Evolutionary conservation across 345 rosid genomes (phyloP).

Genomic region (Raphanus sativus): DNA sequence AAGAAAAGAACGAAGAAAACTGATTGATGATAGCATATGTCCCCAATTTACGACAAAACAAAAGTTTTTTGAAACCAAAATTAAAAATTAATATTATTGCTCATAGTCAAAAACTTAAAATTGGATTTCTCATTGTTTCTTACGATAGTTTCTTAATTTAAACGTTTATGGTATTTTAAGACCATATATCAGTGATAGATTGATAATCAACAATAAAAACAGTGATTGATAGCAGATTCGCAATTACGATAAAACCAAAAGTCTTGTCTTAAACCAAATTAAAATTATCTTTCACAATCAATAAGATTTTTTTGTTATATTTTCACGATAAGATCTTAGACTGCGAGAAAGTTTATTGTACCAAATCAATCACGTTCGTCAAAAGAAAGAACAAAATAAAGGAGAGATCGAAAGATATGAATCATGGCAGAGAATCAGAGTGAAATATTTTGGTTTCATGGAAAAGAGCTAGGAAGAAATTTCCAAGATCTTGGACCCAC

Average conservation of each 20-base stretch:
- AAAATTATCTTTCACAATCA: neutral
- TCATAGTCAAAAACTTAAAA: neutral
- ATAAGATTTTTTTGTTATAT: neutral
- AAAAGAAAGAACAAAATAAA: neutral
- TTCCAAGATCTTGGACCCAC: constrained; percentile 41
- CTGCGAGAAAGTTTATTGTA: constrained; percentile 28
- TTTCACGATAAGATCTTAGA: constrained; percentile 17
- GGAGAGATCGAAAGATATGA: constrained; percentile 33
- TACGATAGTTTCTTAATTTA: constrained; percentile 4
- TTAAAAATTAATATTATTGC: neutral
- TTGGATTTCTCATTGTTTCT: neutral
- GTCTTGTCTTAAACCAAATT: neutral
- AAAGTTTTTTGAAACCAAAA: neutral
- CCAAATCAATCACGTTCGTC: constrained; percentile 31
- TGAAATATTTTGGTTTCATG: constrained; percentile 11
- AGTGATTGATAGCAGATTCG: constrained; percentile 1
- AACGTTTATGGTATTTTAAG: neutral
- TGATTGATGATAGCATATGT: neutral
- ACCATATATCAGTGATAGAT: neutral
- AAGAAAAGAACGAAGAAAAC: neutral
- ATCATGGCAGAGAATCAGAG: constrained; percentile 34
- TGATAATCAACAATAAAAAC: neutral
- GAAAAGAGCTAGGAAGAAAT: constrained; percentile 33
- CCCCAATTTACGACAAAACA: neutral
- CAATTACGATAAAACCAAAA: neutral